Conservation (phyloP, 2,329 filamentous ascomycete species). For the Diplodia corticola region DNA sequence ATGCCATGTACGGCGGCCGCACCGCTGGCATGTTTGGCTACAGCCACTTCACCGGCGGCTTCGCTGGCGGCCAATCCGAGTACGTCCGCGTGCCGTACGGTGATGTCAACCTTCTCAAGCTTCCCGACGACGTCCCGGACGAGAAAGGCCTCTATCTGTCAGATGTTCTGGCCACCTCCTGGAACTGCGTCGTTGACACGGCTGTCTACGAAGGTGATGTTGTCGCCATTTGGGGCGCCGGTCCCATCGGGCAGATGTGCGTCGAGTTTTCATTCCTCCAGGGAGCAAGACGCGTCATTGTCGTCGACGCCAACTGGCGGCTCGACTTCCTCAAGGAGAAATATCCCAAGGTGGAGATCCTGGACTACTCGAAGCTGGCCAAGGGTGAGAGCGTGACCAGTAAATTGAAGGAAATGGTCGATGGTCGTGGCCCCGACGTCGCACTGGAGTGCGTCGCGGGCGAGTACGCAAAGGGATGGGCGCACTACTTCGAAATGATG, state of each 20-base stretch:
- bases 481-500: slow-evolving; percentile 60
- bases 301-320: slow-evolving; percentile 71
- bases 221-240: slow-evolving; percentile 84
- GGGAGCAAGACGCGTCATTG: slow-evolving; percentile 72
- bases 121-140: slow-evolving; percentile 78
- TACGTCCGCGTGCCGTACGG: slow-evolving; percentile 80
- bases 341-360: slow-evolving; percentile 64
- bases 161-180: slow-evolving; percentile 77
- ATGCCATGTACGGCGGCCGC: slow-evolving; percentile 75
- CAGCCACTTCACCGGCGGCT: slow-evolving; percentile 76
- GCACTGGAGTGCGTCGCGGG: slow-evolving; percentile 68
- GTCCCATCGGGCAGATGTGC: slow-evolving; percentile 80
- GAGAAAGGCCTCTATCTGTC: slow-evolving; percentile 81
- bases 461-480: slow-evolving; percentile 64
- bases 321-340: slow-evolving; percentile 67
- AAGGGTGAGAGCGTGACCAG: slow-evolving; percentile 66
- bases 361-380: slow-evolving; percentile 69
- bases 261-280: slow-evolving; percentile 68
- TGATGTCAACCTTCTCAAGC: slow-evolving; percentile 76
- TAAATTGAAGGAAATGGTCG: slow-evolving; percentile 71
- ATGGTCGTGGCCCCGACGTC: slow-evolving; percentile 70
- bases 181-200: slow-evolving; percentile 81
- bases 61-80: slow-evolving; percentile 84
- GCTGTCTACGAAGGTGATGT: slow-evolving; percentile 74
- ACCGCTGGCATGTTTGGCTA: slow-evolving; percentile 67